Percentiles rank a stretch among this genome's conserved stretches.
Evolutionary conservation across 176 grass and related monocot genomes (phyloP).

Genomic region (Elaeis guineensis): DNA sequence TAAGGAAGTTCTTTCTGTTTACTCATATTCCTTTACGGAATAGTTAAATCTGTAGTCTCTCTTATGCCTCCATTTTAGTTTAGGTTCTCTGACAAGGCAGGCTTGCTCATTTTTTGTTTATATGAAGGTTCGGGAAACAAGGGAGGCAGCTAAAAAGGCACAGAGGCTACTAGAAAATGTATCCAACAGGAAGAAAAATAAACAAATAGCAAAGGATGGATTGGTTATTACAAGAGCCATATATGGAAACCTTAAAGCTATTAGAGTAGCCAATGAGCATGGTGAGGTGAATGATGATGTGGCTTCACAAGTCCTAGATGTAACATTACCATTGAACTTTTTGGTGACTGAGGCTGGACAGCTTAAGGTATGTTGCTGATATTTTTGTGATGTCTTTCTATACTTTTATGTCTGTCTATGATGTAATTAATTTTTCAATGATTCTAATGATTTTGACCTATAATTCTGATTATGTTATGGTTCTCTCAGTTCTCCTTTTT

Average conservation of each 20-base stretch:
- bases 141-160: slow-evolving; percentile 66
- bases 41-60: too few relatives aligned
- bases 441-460: too few relatives aligned
- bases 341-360: slow-evolving; percentile 68
- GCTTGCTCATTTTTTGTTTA: slow-evolving; percentile 10
- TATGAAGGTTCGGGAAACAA: slow-evolving; percentile 62
- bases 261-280: slow-evolving; percentile 39
- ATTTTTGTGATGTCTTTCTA: neutral
- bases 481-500: too few relatives aligned
- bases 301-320: slow-evolving; percentile 78
- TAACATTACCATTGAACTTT: slow-evolving; percentile 85
- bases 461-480: too few relatives aligned
- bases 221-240: slow-evolving; percentile 78
- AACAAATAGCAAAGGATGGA: slow-evolving; percentile 61
- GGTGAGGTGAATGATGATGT: slow-evolving; percentile 50
- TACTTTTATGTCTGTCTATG: neutral
- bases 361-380: slow-evolving; percentile 61
- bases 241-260: slow-evolving; percentile 46
- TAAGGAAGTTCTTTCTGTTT: too few relatives aligned
- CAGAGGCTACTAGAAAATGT: slow-evolving; percentile 77
- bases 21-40: too few relatives aligned
- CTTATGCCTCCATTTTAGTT: too few relatives aligned
- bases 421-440: too few relatives aligned
- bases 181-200: slow-evolving; percentile 82
- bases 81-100: too few relatives aligned